Evolutionary conservation across 345 rosid species (phyloP).

Genomic region (Salix arbutifolia): DNA sequence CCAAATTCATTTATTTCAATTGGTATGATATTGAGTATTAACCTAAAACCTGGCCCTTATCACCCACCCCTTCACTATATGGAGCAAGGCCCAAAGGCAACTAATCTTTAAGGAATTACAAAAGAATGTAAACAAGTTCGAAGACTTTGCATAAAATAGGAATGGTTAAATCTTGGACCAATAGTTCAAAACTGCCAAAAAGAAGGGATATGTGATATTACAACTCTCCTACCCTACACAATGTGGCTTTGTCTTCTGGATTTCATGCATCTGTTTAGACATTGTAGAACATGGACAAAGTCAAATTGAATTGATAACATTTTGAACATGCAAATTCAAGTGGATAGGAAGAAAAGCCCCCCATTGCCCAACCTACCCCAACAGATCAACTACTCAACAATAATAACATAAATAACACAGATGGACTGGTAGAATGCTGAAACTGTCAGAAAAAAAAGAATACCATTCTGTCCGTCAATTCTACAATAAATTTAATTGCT

Average conservation of each 20-base stretch:
- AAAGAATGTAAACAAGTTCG: not conserved
- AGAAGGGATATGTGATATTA: constrained; percentile 4
- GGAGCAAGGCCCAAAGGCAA: not conserved
- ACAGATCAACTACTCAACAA: not conserved
- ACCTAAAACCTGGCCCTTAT: not conserved
- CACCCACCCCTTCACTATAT: not conserved
- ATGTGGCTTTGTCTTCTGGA: not conserved
- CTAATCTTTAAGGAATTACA: not conserved
- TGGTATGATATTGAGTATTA: no score
- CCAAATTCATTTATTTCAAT: not conserved
- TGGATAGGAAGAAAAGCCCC: not conserved
- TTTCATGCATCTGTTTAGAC: not conserved
- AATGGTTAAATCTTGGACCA: not conserved
- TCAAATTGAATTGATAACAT: not conserved
- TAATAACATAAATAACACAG: not conserved
- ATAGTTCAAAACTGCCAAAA: not conserved
- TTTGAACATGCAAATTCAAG: not conserved
- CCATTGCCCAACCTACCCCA: not conserved
- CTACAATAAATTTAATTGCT: not conserved
- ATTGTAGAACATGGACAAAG: not conserved
- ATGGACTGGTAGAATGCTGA: not conserved
- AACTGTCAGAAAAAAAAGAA: not conserved
- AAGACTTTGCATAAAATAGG: not conserved
- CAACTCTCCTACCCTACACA: not conserved
- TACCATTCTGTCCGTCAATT: not conserved